These are phyloP conservation scores for Dothideomycetes sp. DNA, from an alignment of 2,329 filamentous ascomycete species.

Conservation along the genomic window DNA sequence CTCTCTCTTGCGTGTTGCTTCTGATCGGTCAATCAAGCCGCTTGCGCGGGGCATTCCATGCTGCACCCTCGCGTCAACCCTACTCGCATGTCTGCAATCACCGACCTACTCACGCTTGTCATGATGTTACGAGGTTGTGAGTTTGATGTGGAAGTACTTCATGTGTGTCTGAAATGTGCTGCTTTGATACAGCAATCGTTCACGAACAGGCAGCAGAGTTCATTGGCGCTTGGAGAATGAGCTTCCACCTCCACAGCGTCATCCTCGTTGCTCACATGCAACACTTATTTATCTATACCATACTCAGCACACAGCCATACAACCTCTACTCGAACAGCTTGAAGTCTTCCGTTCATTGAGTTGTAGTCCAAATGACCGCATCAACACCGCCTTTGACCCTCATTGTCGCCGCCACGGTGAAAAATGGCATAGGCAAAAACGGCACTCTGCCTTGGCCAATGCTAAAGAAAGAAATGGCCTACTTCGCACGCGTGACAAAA, in stretches of 20 bases:
- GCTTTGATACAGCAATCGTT: too few species aligned
- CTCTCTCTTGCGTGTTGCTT: conserved; percentile 61
- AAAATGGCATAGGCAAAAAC: conserved; percentile 72
- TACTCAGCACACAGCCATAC: background rate
- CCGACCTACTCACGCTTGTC: conserved; percentile 3
- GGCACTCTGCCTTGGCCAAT: conserved; percentile 82
- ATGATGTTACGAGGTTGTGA: background rate
- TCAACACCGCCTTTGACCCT: conserved; percentile 51
- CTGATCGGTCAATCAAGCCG: conserved; percentile 47
- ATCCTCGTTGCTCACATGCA: too few species aligned
- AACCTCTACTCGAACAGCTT: too few species aligned
- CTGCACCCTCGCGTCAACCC: conserved; percentile 33
- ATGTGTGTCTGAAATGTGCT: too few species aligned
- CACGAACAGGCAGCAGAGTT: too few species aligned
- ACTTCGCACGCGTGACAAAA: conserved; percentile 85
- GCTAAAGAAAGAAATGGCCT: conserved; percentile 83
- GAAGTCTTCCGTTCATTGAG: conserved; percentile 7
- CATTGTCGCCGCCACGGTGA: conserved; percentile 82
- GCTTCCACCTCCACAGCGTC: too few species aligned
- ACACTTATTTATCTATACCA: too few species aligned
- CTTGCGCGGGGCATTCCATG: conserved; percentile 66
- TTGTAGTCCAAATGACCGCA: conserved; percentile 10
- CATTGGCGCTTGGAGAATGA: too few species aligned
- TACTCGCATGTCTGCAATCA: background rate
- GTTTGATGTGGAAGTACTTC: too few species aligned